Percentiles rank a stretch among this genome's conserved stretches.
phyloP scores from a whole-genome alignment of 2,329 filamentous ascomycete species.

The Scedosporium aurantiacum region DNA sequence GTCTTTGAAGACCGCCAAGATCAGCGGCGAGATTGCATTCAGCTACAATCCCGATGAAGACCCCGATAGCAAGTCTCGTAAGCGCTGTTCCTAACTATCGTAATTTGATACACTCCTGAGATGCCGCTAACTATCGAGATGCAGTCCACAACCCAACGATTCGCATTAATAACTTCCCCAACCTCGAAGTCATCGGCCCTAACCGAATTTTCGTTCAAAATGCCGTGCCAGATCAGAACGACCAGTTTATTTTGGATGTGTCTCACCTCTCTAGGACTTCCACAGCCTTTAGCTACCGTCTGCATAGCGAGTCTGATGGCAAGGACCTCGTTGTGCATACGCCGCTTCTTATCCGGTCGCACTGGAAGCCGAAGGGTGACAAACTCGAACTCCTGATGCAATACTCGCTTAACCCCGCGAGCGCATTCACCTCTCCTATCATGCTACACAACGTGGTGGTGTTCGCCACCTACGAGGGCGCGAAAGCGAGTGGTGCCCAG shows the following conservation, averaged over 20 bases:
- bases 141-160: constrained; percentile 50
- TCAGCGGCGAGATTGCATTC: constrained; percentile 83
- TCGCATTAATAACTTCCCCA: constrained; percentile 75
- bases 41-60: constrained; percentile 53
- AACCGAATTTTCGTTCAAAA: constrained; percentile 85
- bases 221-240: constrained; percentile 49
- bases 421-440: constrained; percentile 28
- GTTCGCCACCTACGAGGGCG: constrained; percentile 59
- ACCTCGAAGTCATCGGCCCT: constrained; percentile 84
- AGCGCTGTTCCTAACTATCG: constrained; percentile 16
- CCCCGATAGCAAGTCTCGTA: constrained; percentile 34
- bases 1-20: constrained; percentile 56
- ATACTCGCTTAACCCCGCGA: constrained; percentile 72
- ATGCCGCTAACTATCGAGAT: background rate
- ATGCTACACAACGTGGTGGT: constrained; percentile 62
- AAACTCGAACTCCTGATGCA: constrained; percentile 79
- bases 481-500: constrained; percentile 54
- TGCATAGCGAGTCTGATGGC: constrained; percentile 56
- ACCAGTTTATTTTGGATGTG: constrained; percentile 70
- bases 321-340: constrained; percentile 42
- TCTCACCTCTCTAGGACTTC: constrained; percentile 61
- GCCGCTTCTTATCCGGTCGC: constrained; percentile 61
- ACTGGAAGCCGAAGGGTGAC: constrained; percentile 74
- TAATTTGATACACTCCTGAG: too few species aligned
- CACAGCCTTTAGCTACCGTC: constrained; percentile 85